phyloP scores from a whole-genome alignment of 108 stramenopile species.

The Nitzschia sp. region DNA sequence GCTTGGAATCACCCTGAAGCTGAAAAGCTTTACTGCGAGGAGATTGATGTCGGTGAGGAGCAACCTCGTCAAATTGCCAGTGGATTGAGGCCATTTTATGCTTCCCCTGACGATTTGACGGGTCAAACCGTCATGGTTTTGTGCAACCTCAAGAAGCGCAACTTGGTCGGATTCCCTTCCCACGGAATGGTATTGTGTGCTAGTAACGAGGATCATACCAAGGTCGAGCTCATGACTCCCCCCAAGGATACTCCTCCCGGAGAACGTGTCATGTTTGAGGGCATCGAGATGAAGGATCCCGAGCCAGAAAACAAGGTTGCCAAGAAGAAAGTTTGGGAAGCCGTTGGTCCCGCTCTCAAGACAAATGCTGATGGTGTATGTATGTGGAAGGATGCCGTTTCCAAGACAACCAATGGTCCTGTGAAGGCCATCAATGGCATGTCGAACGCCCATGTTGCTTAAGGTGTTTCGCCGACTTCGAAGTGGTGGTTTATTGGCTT shows the following conservation, averaged over 20 bases:
- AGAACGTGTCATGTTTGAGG: constrained; percentile 77
- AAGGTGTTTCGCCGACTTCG: constrained; percentile 6
- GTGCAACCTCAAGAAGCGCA: constrained; percentile 93
- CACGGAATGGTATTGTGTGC: constrained; percentile 95
- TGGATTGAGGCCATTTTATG: constrained; percentile 91
- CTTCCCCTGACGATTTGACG: constrained; percentile 72
- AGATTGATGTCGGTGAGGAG: constrained; percentile 93
- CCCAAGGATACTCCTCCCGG: constrained; percentile 75
- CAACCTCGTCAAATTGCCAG: constrained; percentile 88
- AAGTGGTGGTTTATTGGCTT: not conserved
- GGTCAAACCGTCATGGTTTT: constrained; percentile 86
- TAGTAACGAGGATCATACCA: constrained; percentile 72
- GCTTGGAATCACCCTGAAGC: constrained; percentile 93
- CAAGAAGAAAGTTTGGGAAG: constrained; percentile 90
- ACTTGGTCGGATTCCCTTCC: constrained; percentile 83
- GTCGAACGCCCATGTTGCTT: constrained; percentile 78
- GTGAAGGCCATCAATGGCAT: constrained; percentile 80
- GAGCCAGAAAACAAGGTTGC: constrained; percentile 86
- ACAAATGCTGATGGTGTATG: constrained; percentile 75
- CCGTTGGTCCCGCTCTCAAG: constrained; percentile 74
- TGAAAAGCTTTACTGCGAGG: constrained; percentile 96
- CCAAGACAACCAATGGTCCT: constrained; percentile 57
- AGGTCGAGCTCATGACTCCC: constrained; percentile 80
- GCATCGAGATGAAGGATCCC: constrained; percentile 59
- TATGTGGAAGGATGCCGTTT: constrained; percentile 70